Evolutionary conservation across 352 stramenopile species (phyloP).

Genomic region (Pythium aquatile): DNA sequence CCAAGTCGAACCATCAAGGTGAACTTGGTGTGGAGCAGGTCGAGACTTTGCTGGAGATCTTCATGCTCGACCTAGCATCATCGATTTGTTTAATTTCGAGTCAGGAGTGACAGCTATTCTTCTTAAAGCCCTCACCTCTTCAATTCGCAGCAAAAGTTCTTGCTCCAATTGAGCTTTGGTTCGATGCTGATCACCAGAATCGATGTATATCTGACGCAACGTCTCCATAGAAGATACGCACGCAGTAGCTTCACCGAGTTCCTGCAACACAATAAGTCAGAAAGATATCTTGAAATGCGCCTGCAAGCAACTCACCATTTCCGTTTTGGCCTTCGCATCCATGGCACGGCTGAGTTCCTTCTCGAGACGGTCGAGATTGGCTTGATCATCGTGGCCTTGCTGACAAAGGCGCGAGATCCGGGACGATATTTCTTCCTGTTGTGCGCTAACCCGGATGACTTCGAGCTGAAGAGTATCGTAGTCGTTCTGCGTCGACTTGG

Average conservation of each 20-base stretch:
- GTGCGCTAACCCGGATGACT: constrained; percentile 9
- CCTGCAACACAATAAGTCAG: neutral
- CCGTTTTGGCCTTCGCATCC: neutral
- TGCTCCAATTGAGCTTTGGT: neutral
- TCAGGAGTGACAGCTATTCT: neutral
- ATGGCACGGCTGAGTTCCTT: neutral
- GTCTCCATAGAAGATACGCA: neutral
- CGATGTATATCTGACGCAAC: neutral
- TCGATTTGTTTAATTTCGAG: neutral
- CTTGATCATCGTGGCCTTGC: neutral
- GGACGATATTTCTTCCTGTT: constrained; percentile 12
- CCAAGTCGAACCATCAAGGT: neutral
- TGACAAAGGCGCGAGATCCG: neutral
- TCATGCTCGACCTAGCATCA: constrained; percentile 1
- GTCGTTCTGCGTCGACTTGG: neutral
- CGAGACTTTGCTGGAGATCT: neutral
- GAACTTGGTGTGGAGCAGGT: neutral
- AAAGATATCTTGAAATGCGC: neutral
- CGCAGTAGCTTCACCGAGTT: neutral
- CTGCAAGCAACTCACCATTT: neutral
- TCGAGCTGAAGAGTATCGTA: constrained; percentile 18
- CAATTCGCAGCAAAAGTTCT: neutral
- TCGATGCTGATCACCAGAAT: neutral
- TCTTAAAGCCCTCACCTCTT: neutral
- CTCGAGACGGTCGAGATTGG: neutral